Base-by-base conservation (phyloP, 2,329 filamentous ascomycete genomes). In the Stagonosporopsis rhizophila region DNA sequence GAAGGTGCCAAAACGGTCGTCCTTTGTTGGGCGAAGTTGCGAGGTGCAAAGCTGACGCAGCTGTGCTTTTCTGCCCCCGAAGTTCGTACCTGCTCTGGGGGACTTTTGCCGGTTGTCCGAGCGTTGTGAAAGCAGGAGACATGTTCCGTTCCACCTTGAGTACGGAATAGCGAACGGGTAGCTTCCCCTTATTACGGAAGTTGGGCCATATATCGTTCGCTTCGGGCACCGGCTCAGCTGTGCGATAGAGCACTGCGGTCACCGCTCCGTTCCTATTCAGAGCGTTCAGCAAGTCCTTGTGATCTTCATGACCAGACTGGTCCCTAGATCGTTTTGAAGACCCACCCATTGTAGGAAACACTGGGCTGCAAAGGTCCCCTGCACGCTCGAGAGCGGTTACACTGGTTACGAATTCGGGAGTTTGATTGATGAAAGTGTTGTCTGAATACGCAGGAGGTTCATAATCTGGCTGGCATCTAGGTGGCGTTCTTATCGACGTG, bases 1-100 rank as follows among this genome's bases (percentile, higher is more conserved):
- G 87, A 1, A 90, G 60, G 5, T 60, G 50, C 45, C 75, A 67
- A 7, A 60, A 20, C 25, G 80, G 78, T 74, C 80, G 82, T n/a
- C 54, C 56, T 20, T 17, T 30, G 4, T 44, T 22, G 25, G 41
- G n/a, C 14, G 35, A 27, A 23, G 37, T 2, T 32, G 49, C 27
- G 6, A n/a, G 17, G 5, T 30, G 17, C 22, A 38, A 15, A 8
- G 17, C 12, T 6, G 6, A n/a, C 17, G 28, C 20, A 8, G 34
- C 15, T 5, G n/a, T 12, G 17, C 23, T 22, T 15, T 17, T 27
- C 14, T 41, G 37, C 2, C 20, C 23, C 12, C 42, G 44, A 30
- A 27, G 17, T 14, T 30, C 28, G 35, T 37, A 42, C 25, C 45
- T 41, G 15, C 28, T 48, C 17, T 53, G 52, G 6, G 22, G 28